These are phyloP conservation scores for Podospora tetraspora DNA, from an alignment of 495 filamentous ascomycete genomes.

Conservation along the genomic window DNA sequence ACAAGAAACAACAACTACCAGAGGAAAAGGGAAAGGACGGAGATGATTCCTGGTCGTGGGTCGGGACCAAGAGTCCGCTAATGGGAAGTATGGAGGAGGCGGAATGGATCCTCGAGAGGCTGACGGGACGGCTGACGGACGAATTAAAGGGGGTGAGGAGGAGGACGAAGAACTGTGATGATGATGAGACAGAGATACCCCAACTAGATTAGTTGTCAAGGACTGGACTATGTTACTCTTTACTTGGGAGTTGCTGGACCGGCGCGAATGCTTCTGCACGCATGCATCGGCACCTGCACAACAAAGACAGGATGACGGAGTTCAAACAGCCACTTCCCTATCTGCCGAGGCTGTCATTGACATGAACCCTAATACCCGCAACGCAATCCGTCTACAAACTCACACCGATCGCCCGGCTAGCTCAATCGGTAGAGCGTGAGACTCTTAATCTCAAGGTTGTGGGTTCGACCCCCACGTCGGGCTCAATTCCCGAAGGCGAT, in stretches of 20 bases:
- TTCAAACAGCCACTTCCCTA: background rate
- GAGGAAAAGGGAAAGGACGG: constrained; percentile 3
- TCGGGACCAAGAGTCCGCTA: constrained; percentile 64
- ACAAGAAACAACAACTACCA: background rate
- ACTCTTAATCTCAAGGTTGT: constrained; percentile 50
- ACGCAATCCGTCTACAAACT: background rate
- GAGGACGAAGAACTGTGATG: constrained; percentile 1
- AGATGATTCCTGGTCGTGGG: constrained; percentile 62
- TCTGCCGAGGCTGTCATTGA: background rate
- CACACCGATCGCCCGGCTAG: constrained; percentile 45
- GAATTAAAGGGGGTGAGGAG: constrained; percentile 40
- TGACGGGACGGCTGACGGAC: constrained; percentile 50
- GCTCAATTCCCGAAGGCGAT: background rate
- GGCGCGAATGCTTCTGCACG: no score
- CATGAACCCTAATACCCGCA: background rate
- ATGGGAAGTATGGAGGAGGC: constrained; percentile 69
- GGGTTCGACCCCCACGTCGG: background rate
- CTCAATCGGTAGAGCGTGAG: constrained; percentile 81
- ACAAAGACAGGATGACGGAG: no score
- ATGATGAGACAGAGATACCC: background rate
- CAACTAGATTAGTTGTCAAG: background rate
- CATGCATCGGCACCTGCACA: no score
- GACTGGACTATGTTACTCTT: background rate
- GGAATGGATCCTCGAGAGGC: constrained; percentile 71
- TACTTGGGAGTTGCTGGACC: background rate